Percentiles rank a stretch among this genome's conserved stretches.
These are phyloP conservation scores for Venturia oleaginea DNA, from an alignment of 2,329 filamentous ascomycete species.

Conservation along the genomic window DNA sequence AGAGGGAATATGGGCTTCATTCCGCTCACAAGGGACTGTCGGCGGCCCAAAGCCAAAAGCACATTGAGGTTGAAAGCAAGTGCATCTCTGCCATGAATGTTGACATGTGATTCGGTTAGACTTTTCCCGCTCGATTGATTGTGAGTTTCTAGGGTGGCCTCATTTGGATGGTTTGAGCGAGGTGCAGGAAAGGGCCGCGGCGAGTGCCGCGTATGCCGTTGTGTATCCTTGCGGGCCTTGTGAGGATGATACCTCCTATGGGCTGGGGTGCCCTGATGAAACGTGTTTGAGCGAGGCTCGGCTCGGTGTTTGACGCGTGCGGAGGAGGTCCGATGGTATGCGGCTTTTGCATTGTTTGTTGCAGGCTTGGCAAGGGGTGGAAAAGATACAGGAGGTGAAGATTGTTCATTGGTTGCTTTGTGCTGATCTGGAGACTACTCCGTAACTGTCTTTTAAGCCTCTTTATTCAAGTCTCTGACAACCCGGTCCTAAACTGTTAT, in stretches of 20 bases:
- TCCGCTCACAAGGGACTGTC: background rate
- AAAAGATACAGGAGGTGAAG: no score
- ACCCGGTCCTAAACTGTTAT: no score
- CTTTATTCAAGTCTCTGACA: no score
- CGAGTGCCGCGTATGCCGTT: background rate
- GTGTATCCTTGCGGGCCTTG: background rate
- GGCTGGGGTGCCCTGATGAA: background rate
- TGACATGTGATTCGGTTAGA: background rate
- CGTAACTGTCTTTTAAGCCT: no score
- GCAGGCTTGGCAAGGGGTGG: background rate
- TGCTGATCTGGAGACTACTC: no score
- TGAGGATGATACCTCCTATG: no score
- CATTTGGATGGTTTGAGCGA: background rate
- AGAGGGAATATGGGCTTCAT: background rate
- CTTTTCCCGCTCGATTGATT: background rate
- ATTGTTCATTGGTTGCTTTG: no score
- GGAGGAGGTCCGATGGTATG: no score
- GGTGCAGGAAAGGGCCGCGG: background rate
- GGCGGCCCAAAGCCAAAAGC: background rate
- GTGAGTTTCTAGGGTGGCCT: background rate
- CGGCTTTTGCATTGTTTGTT: no score
- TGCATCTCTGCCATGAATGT: background rate
- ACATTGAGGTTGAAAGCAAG: background rate
- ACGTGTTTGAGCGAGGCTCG: background rate
- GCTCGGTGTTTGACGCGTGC: background rate